These are phyloP conservation scores for Trichoderma guizhouense DNA, from an alignment of 2,329 filamentous ascomycete genomes.

Conservation along the genomic window DNA sequence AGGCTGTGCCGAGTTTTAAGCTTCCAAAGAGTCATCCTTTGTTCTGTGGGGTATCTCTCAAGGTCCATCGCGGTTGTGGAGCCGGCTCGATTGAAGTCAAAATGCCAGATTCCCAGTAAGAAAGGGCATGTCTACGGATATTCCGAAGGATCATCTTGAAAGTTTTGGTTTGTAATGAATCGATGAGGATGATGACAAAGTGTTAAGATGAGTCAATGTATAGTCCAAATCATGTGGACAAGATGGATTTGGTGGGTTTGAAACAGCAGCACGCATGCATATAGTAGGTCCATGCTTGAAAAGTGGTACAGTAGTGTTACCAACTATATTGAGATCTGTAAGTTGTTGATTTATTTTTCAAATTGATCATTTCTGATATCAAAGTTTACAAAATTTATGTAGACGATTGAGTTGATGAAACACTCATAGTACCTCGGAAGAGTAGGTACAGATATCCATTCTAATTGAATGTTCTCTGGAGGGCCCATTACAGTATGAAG, in stretches of 20 bases:
- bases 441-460: no score
- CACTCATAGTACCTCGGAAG: no score
- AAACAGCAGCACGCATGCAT: no score
- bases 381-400: neutral
- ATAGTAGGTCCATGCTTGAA: no score
- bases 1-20: slow-evolving; percentile 5
- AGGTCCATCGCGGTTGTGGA: neutral
- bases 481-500: neutral
- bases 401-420: neutral
- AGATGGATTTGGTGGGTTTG: neutral
- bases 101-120: neutral
- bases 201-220: neutral
- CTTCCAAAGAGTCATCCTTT: neutral
- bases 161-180: neutral
- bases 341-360: neutral
- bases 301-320: neutral
- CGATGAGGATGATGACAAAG: neutral
- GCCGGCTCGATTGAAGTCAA: neutral
- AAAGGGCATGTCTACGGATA: neutral
- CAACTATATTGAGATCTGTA: neutral
- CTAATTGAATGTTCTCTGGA: no score
- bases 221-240: neutral
- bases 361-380: neutral
- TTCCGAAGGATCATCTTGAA: neutral
- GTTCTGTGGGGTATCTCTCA: neutral